A percentile compares a stretch with the other conserved stretches of the same genome.
These are phyloP conservation scores for Fraxinus velutina DNA, from an alignment of 305 asterid genomes.

Conservation along the genomic window DNA sequence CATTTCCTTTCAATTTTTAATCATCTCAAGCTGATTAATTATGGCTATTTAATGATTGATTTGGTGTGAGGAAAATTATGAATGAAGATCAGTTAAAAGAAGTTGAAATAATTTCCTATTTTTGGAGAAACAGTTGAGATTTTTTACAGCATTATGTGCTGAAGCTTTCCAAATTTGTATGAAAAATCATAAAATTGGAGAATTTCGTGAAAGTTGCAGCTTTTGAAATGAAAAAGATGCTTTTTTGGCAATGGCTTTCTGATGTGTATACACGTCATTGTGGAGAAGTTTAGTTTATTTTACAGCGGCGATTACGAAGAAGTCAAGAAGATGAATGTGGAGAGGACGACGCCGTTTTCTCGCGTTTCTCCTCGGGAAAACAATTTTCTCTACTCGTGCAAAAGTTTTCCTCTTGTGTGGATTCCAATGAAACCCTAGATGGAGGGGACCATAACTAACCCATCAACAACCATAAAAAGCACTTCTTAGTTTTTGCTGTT, in stretches of 20 bases:
- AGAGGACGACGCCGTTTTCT: slow-evolving; percentile 3
- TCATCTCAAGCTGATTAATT: not conserved
- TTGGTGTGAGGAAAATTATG: not conserved
- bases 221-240: not conserved
- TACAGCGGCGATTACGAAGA: not conserved
- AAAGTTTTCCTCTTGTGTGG: slow-evolving; percentile 19
- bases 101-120: not conserved
- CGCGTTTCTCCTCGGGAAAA: not conserved
- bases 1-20: not conserved
- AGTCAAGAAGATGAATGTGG: not conserved
- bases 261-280: not conserved
- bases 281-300: not conserved
- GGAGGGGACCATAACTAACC: slow-evolving; percentile 26
- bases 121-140: not conserved
- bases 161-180: not conserved
- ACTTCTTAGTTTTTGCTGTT: not conserved
- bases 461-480: slow-evolving; percentile 3
- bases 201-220: not conserved
- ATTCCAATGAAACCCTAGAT: slow-evolving; percentile 22
- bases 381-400: slow-evolving; percentile 7
- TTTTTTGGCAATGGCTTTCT: not conserved
- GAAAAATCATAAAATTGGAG: not conserved
- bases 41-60: not conserved
- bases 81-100: not conserved
- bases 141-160: not conserved